Conservation (phyloP, 2,329 filamentous ascomycete species). For the Aspergillus vadensis region DNA sequence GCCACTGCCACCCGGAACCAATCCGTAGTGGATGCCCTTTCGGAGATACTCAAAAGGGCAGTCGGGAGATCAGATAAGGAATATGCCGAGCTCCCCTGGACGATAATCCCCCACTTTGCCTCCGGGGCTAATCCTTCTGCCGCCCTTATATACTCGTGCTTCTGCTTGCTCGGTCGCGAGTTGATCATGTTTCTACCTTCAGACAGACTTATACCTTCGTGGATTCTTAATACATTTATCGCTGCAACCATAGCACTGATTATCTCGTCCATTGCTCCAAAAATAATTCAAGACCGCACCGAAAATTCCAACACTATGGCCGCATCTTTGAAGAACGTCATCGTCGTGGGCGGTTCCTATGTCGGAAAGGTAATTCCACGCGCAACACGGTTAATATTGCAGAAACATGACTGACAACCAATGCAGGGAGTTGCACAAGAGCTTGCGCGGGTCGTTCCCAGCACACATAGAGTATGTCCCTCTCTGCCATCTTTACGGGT, state of each 20-base stretch:
- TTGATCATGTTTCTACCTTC: neutral
- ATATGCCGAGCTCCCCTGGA: neutral
- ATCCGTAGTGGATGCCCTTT: neutral
- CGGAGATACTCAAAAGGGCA: conserved; percentile 5
- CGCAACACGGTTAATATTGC: no score
- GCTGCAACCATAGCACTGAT: neutral
- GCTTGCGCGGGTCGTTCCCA: conserved; percentile 35
- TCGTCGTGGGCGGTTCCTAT: conserved; percentile 41
- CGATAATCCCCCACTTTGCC: neutral
- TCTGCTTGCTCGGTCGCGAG: neutral
- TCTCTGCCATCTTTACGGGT: neutral
- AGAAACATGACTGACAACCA: conserved; percentile 9
- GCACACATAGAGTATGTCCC: conserved; percentile 36
- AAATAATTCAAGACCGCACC: neutral
- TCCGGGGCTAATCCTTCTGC: conserved; percentile 9
- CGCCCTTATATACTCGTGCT: conserved; percentile 6
- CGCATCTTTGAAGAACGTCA: conserved; percentile 34
- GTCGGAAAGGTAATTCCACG: conserved; percentile 31
- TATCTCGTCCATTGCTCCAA: neutral
- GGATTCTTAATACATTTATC: neutral
- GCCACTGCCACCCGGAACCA: neutral
- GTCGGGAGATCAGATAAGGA: conserved; percentile 9
- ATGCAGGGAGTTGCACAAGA: conserved; percentile 36
- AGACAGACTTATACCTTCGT: neutral
- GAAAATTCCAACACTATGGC: conserved; percentile 24